Evolutionary conservation across 495 filamentous ascomycete genomes (phyloP).

Genomic region (Sabuloglossum arenarium): DNA sequence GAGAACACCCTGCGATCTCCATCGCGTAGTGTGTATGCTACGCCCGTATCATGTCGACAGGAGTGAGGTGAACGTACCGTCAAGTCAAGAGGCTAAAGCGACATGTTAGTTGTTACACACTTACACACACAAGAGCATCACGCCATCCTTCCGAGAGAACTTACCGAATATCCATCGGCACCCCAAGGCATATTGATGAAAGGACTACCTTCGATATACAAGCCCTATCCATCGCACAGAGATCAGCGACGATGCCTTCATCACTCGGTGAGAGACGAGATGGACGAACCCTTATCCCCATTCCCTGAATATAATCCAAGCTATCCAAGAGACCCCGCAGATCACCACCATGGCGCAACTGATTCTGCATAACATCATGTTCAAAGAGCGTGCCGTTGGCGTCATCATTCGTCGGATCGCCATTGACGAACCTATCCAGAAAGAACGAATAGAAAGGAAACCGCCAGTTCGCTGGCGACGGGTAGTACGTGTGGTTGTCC

Average conservation of each 20-base stretch:
- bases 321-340: conserved; percentile 17
- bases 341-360: conserved; percentile 22
- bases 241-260: background rate
- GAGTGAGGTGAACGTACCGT: conserved; percentile 15
- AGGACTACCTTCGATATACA: conserved; percentile 30
- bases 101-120: background rate
- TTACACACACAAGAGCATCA: background rate
- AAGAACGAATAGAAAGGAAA: conserved; percentile 54
- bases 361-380: conserved; percentile 17
- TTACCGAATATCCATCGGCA: conserved; percentile 18
- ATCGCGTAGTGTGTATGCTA: background rate
- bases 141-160: background rate
- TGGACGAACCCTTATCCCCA: conserved; percentile 18
- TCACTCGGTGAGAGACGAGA: background rate
- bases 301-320: conserved; percentile 21
- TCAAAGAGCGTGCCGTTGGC: conserved; percentile 22
- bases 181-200: conserved; percentile 24
- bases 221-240: conserved; percentile 20
- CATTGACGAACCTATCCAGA: conserved; percentile 50
- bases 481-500: conserved; percentile 28
- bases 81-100: conserved; percentile 35
- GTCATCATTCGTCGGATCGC: conserved; percentile 51
- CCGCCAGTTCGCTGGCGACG: conserved; percentile 47
- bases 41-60: background rate
- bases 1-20: background rate